Evolutionary conservation across 345 rosid species (phyloP), one percentile per base, ranked within the genome.

Genomic region (Crucihimalaya himalaica): DNA sequence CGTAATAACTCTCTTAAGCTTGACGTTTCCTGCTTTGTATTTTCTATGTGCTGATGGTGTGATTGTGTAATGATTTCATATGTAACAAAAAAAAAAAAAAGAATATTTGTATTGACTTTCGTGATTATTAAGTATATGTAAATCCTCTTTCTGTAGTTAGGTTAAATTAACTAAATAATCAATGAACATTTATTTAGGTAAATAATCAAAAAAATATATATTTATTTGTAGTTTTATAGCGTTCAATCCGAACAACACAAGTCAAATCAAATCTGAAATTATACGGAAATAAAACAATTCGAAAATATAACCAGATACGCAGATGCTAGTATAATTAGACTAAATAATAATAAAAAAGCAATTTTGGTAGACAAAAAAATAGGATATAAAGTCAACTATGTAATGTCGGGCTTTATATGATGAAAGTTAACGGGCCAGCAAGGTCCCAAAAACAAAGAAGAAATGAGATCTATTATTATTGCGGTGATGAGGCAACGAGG

Each of bases 401-500:
- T 43, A 15, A 16, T 47, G 8, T 8, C 23, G 52, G 52, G 52
- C 52, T 19, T 8, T 18, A 47, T 4, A 40, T 40, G 2, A 4
- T 40, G 4, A 43, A 43, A 15, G 18, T 4, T 50, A 14, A 73
- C 68, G 72, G 67, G 39, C 79, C 79, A 52, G 39, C 23, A 31
- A 42, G 19, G 51, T 1, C 16, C 18, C 32, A 8, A 1, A 74
- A 15, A 11, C 1, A 18, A 39, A 14, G 2, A 25, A 64, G 28
- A 57, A 2, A 71, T 77, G 80, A 71, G 76, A 71, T 57, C 62
- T 11, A 37, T 57, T 3, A 37, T 57, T 3, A 32, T 77, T 60
- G 79, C 67, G 29, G 12, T 55, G 29, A 29, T 61, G 29, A 56
- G 79, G 66, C 85, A 78, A 31, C 51, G 83, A 31, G 34, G 18